Percentiles rank a stretch among this genome's conserved stretches.
These are phyloP conservation scores for Thermothielavioides terrestris DNA, from an alignment of 495 filamentous ascomycete species.

Conservation along the genomic window DNA sequence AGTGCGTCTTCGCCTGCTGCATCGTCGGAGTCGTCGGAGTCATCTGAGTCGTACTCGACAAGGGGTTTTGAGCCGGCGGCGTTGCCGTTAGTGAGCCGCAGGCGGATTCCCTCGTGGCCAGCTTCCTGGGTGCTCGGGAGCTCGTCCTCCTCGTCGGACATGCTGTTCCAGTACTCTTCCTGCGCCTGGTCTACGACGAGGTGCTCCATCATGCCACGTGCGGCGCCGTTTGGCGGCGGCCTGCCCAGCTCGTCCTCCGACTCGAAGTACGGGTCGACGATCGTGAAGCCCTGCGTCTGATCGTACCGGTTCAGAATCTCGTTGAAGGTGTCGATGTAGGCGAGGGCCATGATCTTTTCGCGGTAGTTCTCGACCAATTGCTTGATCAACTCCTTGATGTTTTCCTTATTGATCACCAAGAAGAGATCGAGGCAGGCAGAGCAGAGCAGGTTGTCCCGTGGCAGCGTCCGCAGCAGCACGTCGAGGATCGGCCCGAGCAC, in stretches of 20 bases:
- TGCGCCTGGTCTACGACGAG: slow-evolving; percentile 65
- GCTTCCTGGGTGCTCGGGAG: slow-evolving; percentile 22
- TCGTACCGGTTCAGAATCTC: slow-evolving; percentile 71
- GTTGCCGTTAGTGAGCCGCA: slow-evolving; percentile 3
- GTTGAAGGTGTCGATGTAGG: slow-evolving; percentile 80
- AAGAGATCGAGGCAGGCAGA: slow-evolving; percentile 96
- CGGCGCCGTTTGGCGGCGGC: slow-evolving; percentile 44
- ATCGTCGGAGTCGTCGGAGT: slow-evolving; percentile 59
- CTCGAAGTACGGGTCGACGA: slow-evolving; percentile 45
- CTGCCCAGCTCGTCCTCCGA: slow-evolving; percentile 42
- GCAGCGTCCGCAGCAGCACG: slow-evolving; percentile 83
- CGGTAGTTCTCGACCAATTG: slow-evolving; percentile 87
- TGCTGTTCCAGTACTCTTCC: slow-evolving; percentile 94
- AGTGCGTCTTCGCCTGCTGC: slow-evolving; percentile 42
- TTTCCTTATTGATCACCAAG: slow-evolving; percentile 79
- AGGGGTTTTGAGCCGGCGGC: slow-evolving; percentile 56
- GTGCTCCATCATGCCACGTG: slow-evolving; percentile 64
- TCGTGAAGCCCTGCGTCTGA: slow-evolving; percentile 60
- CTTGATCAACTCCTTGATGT: slow-evolving; percentile 68
- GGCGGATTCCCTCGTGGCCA: slow-evolving; percentile 5
- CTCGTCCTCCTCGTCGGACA: slow-evolving; percentile 80
- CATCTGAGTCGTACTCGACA: slow-evolving; percentile 87
- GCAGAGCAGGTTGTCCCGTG: slow-evolving; percentile 89
- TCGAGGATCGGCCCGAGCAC: slow-evolving; percentile 84
- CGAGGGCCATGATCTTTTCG: slow-evolving; percentile 66